A percentile compares a stretch with the other conserved stretches of the same genome.
Evolutionary conservation across 1,284 basidiomycete genomes (phyloP).

Genomic region (Phellinidium pouzarii): DNA sequence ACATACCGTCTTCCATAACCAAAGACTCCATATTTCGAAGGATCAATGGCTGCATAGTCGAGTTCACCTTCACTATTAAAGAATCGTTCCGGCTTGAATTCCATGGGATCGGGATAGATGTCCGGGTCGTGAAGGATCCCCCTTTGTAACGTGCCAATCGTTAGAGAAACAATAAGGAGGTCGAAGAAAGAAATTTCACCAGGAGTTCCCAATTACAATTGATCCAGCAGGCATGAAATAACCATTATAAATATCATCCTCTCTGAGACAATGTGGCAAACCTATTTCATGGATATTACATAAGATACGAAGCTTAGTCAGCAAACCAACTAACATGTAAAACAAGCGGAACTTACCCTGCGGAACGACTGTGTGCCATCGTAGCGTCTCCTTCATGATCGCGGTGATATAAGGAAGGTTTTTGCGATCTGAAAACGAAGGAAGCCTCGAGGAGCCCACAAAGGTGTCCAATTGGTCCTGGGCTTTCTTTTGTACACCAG

Average conservation of each 20-base stretch:
- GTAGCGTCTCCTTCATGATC: slow-evolving; percentile 52
- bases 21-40: slow-evolving; percentile 11
- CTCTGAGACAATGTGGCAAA: slow-evolving; percentile 16
- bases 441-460: slow-evolving; percentile 53
- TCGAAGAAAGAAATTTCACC: slow-evolving; percentile 4
- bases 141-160: slow-evolving; percentile 9
- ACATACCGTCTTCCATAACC: slow-evolving; percentile 16
- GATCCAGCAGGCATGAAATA: slow-evolving; percentile 20
- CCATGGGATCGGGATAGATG: slow-evolving; percentile 11
- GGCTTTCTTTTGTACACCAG: slow-evolving; percentile 44
- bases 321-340: not conserved
- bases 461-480: slow-evolving; percentile 58
- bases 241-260: slow-evolving; percentile 19
- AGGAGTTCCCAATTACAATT: slow-evolving; percentile 18
- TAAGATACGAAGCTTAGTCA: not conserved
- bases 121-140: slow-evolving; percentile 15
- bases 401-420: slow-evolving; percentile 55
- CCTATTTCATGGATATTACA: slow-evolving; percentile 5
- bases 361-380: slow-evolving; percentile 53
- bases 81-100: slow-evolving; percentile 17
- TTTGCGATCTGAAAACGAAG: slow-evolving; percentile 53
- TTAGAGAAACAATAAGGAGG: not conserved
- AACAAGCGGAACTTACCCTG: slow-evolving; percentile 8
- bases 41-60: slow-evolving; percentile 9
- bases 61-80: slow-evolving; percentile 13